A percentile compares a stretch with the other conserved stretches of the same genome.
Evolutionary conservation across 2,329 filamentous ascomycete genomes (phyloP).

Genomic region (Colletotrichum orbiculare): DNA sequence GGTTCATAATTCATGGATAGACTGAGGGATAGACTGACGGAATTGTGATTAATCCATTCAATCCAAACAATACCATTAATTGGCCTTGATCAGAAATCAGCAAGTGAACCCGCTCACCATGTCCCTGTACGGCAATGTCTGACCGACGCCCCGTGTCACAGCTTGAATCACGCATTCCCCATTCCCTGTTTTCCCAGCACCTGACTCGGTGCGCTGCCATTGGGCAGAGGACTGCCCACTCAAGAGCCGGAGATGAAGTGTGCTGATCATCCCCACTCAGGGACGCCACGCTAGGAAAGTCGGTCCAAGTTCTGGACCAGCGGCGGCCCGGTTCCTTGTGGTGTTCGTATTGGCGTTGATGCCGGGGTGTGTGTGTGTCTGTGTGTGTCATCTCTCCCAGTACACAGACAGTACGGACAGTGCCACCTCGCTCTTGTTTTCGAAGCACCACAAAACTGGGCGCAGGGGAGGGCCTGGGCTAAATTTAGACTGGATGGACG

Average conservation of each 20-base stretch:
- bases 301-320: slow-evolving; percentile 19
- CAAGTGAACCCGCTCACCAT: neutral
- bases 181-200: neutral
- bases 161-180: slow-evolving; percentile 3
- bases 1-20: slow-evolving; percentile 36
- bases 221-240: neutral
- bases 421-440: no score
- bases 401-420: no score
- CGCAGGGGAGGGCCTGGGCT: neutral
- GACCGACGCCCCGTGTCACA: slow-evolving; percentile 10
- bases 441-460: slow-evolving; percentile 14
- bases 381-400: no score
- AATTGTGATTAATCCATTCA: slow-evolving; percentile 32
- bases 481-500: neutral
- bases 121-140: slow-evolving; percentile 3
- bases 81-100: neutral
- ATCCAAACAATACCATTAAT: neutral
- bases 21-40: slow-evolving; percentile 35
- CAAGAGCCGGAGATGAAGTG: slow-evolving; percentile 32
- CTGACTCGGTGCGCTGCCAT: slow-evolving; percentile 19
- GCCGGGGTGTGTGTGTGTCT: no score
- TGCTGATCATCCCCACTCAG: slow-evolving; percentile 24
- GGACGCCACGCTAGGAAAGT: slow-evolving; percentile 15
- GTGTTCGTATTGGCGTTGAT: slow-evolving; percentile 13
- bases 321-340: neutral